A percentile compares a stretch with the other conserved stretches of the same genome.
Evolutionary conservation across 805 yeast species (phyloP).

Genomic region (Sugiyamaella americana): DNA sequence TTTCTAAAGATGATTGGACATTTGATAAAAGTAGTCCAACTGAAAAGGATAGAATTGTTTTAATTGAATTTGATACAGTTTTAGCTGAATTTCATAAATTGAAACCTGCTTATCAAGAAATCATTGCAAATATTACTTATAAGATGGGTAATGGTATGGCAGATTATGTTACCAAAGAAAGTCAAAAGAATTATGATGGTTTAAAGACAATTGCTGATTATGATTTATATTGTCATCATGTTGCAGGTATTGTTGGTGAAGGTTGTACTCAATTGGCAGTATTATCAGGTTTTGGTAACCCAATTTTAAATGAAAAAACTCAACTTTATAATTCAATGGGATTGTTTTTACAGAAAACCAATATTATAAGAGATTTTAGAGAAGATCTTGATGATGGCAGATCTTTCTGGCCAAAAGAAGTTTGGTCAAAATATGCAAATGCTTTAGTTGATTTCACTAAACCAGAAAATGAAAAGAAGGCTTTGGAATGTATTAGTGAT

Average conservation of each 20-base stretch:
- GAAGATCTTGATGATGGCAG: slow-evolving; percentile 91
- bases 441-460: slow-evolving; percentile 51
- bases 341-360: slow-evolving; percentile 87
- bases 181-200: slow-evolving; percentile 67
- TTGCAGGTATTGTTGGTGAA: slow-evolving; percentile 96
- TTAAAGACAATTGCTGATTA: slow-evolving; percentile 73
- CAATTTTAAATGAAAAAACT: slow-evolving; percentile 46
- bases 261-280: slow-evolving; percentile 83
- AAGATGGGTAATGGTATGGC: slow-evolving; percentile 99
- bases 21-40: slow-evolving; percentile 63
- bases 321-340: slow-evolving; percentile 83
- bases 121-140: slow-evolving; percentile 67
- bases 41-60: slow-evolving; percentile 75
- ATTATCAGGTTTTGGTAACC: slow-evolving; percentile 63
- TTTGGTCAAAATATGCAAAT: slow-evolving; percentile 79
- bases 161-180: slow-evolving; percentile 71
- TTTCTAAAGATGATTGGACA: slow-evolving; percentile 68
- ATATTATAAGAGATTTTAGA: slow-evolving; percentile 89
- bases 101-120: slow-evolving; percentile 68
- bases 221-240: slow-evolving; percentile 90
- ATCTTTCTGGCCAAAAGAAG: slow-evolving; percentile 92
- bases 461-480: slow-evolving; percentile 45
- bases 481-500: slow-evolving; percentile 72
- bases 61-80: slow-evolving; percentile 70
- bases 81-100: slow-evolving; percentile 66